Conservation (phyloP, 495 filamentous ascomycete species). For the Choiromyces venosus region DNA sequence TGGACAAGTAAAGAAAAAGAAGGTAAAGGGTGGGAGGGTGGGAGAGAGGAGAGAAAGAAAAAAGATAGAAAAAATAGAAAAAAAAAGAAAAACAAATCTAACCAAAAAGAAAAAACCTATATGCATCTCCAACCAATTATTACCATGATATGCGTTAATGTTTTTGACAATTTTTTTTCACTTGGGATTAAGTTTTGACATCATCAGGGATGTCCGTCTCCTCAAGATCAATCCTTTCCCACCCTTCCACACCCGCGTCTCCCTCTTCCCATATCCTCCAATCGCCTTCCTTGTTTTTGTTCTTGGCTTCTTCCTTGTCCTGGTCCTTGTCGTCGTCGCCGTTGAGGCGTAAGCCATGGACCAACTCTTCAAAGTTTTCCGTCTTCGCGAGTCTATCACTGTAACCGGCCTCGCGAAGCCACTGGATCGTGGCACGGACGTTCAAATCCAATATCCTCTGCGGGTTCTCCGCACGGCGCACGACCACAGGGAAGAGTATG, state of each 20-base stretch:
- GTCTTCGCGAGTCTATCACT: neutral
- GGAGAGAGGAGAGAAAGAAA: neutral
- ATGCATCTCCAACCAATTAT: neutral
- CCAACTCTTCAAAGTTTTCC: neutral
- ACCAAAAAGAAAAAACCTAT: neutral
- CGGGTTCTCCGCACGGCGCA: conserved; percentile 56
- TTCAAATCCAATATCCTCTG: conserved; percentile 61
- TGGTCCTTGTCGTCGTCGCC: neutral
- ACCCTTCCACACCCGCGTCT: neutral
- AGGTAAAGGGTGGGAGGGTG: neutral
- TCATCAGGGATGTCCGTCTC: neutral
- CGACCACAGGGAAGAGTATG: conserved; percentile 65
- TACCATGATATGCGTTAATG: neutral
- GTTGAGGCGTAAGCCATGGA: neutral
- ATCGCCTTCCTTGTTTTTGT: neutral
- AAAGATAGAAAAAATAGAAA: no score
- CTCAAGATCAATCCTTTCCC: neutral
- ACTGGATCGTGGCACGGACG: conserved; percentile 36
- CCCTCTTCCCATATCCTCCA: neutral
- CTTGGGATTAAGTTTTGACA: neutral
- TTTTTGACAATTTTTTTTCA: neutral
- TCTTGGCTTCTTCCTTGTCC: neutral
- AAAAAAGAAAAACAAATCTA: neutral
- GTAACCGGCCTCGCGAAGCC: conserved; percentile 33
- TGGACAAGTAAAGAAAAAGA: neutral